These are phyloP conservation scores for Fraxinus quadrangulata DNA, from an alignment of 257 asterid species.

Conservation along the genomic window DNA sequence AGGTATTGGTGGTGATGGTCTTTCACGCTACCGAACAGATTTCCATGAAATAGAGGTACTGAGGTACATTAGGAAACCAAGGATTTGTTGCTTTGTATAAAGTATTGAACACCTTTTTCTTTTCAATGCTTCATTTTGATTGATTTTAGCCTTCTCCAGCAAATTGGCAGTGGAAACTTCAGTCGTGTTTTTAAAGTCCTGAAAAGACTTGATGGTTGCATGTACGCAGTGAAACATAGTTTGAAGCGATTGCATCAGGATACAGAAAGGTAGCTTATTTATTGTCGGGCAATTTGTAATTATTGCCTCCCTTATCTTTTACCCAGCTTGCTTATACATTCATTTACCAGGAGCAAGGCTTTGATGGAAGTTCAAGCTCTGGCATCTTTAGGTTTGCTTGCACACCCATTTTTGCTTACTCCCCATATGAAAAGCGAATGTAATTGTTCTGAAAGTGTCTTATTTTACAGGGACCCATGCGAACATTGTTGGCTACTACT, in stretches of 20 bases:
- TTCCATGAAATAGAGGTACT: slow-evolving; percentile 83
- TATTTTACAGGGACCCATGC: slow-evolving; percentile 73
- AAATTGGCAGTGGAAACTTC: slow-evolving; percentile 90
- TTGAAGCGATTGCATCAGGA: slow-evolving; percentile 67
- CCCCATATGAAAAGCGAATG: not conserved
- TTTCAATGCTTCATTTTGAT: slow-evolving; percentile 13
- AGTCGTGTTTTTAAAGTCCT: slow-evolving; percentile 79
- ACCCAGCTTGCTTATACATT: slow-evolving; percentile 22
- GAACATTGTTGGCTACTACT: slow-evolving; percentile 72
- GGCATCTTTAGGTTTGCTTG: slow-evolving; percentile 78
- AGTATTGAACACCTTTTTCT: not conserved
- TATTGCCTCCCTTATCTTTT: slow-evolving; percentile 13
- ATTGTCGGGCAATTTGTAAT: slow-evolving; percentile 14
- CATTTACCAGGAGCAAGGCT: slow-evolving; percentile 72
- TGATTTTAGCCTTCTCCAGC: slow-evolving; percentile 43
- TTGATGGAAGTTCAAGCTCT: slow-evolving; percentile 97
- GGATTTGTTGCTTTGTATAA: not conserved
- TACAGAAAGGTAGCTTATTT: slow-evolving; percentile 60
- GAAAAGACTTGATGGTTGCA: slow-evolving; percentile 90
- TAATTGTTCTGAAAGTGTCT: slow-evolving; percentile 1
- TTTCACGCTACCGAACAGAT: slow-evolving; percentile 82
- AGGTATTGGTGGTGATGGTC: slow-evolving; percentile 65
- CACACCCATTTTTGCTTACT: not conserved
- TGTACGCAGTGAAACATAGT: slow-evolving; percentile 89
- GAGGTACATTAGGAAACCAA: slow-evolving; percentile 43